A percentile compares a stretch with the other conserved stretches of the same genome.
These are phyloP conservation scores for Aspergillus jensenii DNA, from an alignment of 2,329 filamentous ascomycete species.

Conservation along the genomic window DNA sequence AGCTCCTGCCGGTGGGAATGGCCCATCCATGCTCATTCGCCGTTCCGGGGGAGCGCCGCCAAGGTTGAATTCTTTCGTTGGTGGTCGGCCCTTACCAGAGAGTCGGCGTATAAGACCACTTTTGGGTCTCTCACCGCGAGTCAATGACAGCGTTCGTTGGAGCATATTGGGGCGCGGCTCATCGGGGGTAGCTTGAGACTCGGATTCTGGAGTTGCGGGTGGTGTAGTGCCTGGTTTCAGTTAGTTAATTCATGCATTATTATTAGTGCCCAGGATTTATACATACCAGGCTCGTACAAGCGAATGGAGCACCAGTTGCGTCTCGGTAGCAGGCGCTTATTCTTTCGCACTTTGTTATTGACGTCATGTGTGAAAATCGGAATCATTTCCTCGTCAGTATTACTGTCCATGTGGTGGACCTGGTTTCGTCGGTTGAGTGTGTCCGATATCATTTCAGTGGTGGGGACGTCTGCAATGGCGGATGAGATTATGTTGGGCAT, in stretches of 20 bases:
- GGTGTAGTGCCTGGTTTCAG: slow-evolving; percentile 69
- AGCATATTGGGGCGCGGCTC: slow-evolving; percentile 41
- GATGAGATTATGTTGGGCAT: slow-evolving; percentile 96
- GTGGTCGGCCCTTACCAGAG: slow-evolving; percentile 45
- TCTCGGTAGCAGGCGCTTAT: slow-evolving; percentile 82
- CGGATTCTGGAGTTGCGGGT: slow-evolving; percentile 60
- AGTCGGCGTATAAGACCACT: slow-evolving; percentile 47
- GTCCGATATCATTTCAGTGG: slow-evolving; percentile 83
- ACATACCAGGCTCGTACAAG: slow-evolving; percentile 71
- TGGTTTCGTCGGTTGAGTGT: slow-evolving; percentile 92
- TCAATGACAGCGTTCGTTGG: slow-evolving; percentile 62
- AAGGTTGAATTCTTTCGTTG: slow-evolving; percentile 40
- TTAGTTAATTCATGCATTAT: not conserved
- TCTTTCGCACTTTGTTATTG: slow-evolving; percentile 85
- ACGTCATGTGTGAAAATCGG: slow-evolving; percentile 88
- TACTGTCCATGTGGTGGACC: slow-evolving; percentile 60
- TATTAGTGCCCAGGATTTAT: no score
- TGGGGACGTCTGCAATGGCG: slow-evolving; percentile 89
- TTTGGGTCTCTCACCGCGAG: slow-evolving; percentile 52
- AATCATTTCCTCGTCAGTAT: slow-evolving; percentile 95
- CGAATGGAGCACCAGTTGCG: slow-evolving; percentile 96
- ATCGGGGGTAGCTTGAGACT: slow-evolving; percentile 34
- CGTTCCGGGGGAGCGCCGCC: slow-evolving; percentile 23
- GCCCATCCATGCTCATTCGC: slow-evolving; percentile 37
- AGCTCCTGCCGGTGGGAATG: slow-evolving; percentile 29